Evolutionary conservation across 106 monocot species (phyloP).

Genomic region (Dendrobium chrysotoxum): DNA sequence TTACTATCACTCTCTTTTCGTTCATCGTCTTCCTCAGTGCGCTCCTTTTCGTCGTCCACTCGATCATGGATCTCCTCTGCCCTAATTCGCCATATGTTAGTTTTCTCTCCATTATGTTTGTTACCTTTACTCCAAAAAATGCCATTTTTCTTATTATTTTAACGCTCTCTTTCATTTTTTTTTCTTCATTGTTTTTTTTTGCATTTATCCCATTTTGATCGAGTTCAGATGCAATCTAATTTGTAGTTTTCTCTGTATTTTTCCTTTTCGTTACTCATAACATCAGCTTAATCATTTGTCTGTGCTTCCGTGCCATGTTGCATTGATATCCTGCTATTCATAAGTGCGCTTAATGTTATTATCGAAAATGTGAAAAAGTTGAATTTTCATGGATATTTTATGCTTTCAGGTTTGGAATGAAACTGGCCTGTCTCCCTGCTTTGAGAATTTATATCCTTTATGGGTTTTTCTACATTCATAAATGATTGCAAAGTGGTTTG

Average conservation of each 20-base stretch:
- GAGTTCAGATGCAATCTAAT: not conserved
- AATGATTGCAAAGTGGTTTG: not conserved
- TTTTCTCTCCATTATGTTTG: not conserved
- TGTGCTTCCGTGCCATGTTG: not conserved
- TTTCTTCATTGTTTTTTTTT: not conserved
- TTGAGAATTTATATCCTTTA: slow-evolving; percentile 8
- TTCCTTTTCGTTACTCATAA: not conserved
- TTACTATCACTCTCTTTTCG: not conserved
- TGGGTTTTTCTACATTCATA: not conserved
- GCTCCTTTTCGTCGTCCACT: not conserved
- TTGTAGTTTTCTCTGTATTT: not conserved
- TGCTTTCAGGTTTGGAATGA: slow-evolving; percentile 10
- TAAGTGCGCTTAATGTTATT: not conserved
- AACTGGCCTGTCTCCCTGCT: slow-evolving; percentile 2
- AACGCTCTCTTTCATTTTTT: not conserved
- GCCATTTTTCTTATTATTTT: not conserved
- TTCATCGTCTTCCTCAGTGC: not conserved
- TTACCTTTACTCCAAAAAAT: not conserved
- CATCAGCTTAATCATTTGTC: not conserved
- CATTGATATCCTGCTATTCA: not conserved
- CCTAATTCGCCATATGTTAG: not conserved
- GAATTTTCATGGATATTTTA: not conserved
- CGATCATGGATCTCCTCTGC: slow-evolving; percentile 5
- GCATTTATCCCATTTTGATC: not conserved
- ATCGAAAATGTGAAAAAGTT: not conserved